Evolutionary conservation across 108 stramenopile species (phyloP), one percentile per base, ranked within the genome.

Genomic region (Skeletonema costatum): DNA sequence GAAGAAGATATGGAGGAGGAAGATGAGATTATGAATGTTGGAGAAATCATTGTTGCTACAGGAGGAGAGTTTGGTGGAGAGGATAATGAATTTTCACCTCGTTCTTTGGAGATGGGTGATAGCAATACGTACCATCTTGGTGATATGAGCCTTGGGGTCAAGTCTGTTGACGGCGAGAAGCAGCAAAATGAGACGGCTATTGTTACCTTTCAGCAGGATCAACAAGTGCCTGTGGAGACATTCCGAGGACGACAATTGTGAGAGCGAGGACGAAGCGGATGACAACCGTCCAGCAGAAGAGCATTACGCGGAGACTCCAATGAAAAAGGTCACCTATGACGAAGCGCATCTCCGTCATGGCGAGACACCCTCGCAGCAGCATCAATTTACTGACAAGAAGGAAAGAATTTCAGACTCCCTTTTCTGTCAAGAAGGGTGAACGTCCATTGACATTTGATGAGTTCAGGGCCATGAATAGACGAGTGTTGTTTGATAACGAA

Each of bases 401-500:
- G 59, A 69, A 76, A 16, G 64, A 64, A n/a, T 69, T 70, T 21
- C 48, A 67, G 38, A 72, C 70, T 53, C 70, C 78, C 6, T 68
- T 44, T 30, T 72, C 71, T 16, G 69, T 77, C 36, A 60, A 65
- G 63, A 70, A 77, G 63, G 64, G 69, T 12, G 62, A 70, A 21
- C 59, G 76, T 21, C 68, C 69, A 31, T 44, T 77, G 69, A 70
- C 76, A 3, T 77, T 70, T 17, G 38, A 61, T 14, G 76, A 78
- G 63, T 67, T 72, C 63, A 68, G 53, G 51, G 29, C 14, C 0
- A 64, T 70, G 61, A 70, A 81, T 56, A 51, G 19, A 36, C 69
- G 74, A 14, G 73, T 71, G 31, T 13, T 75, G 42, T 81, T 75
- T 32, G 25, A 74, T 9, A 59, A 69, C 3, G 62, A 80, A 35